Evolutionary conservation across 305 asterid genomes (phyloP).

Genomic region (Stenogyne calaminthoides): DNA sequence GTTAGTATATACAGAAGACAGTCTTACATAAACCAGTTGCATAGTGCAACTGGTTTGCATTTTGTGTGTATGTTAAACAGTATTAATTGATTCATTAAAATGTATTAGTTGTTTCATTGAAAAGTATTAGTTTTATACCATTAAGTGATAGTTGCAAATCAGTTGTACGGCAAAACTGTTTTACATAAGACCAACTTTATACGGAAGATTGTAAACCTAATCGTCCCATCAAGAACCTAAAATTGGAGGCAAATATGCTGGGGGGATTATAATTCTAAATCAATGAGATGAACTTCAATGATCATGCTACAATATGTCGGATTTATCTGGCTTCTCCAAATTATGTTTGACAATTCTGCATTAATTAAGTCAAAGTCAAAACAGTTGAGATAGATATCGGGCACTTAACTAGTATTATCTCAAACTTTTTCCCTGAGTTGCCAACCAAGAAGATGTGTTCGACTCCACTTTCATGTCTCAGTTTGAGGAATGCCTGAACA

Average conservation of each 20-base stretch:
- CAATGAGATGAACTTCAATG: constrained; percentile 8
- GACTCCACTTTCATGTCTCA: constrained; percentile 83
- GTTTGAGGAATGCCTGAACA: constrained; percentile 80
- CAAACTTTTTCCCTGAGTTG: constrained; percentile 61
- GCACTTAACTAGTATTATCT: constrained; percentile 69
- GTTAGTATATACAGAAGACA: constrained; percentile 22
- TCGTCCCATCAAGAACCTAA: constrained; percentile 9
- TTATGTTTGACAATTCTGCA: constrained; percentile 16
- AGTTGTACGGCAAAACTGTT: too few relatives aligned
- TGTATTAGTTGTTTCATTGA: too few relatives aligned
- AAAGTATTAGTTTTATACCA: too few relatives aligned
- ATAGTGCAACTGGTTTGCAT: too few relatives aligned
- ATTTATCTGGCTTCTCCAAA: constrained; percentile 9
- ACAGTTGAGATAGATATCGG: constrained; percentile 25
- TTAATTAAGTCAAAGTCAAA: constrained; percentile 7
- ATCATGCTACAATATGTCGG: neutral
- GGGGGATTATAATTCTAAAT: neutral
- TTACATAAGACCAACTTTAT: too few relatives aligned
- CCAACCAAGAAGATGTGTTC: constrained; percentile 90
- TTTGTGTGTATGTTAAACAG: too few relatives aligned
- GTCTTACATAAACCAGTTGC: too few relatives aligned
- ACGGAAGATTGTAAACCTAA: constrained; percentile 10
- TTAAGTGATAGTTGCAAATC: too few relatives aligned
- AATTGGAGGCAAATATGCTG: constrained; percentile 1
- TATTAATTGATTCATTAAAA: too few relatives aligned